These are phyloP conservation scores for Talaromyces sp. DNA, from an alignment of 2,329 filamentous ascomycete genomes.

Conservation along the genomic window DNA sequence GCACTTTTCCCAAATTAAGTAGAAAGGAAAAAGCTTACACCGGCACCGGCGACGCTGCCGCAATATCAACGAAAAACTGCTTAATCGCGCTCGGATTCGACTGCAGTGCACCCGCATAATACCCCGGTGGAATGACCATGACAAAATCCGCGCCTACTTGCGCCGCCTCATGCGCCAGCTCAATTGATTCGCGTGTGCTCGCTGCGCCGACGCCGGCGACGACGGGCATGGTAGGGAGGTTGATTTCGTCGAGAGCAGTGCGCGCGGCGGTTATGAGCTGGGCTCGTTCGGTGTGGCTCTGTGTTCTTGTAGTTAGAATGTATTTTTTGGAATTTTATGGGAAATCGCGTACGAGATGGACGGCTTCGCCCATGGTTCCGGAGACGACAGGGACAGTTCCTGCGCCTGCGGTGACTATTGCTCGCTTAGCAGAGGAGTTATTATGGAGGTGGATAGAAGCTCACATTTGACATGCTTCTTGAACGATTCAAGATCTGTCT, in stretches of 20 bases:
- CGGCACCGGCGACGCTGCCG: neutral
- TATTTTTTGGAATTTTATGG: neutral
- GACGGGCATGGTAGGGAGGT: neutral
- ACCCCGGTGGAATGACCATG: slow-evolving; percentile 2
- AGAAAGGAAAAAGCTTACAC: neutral
- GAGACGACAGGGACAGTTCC: slow-evolving; percentile 1
- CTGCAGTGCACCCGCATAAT: slow-evolving; percentile 1
- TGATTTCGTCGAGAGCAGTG: neutral
- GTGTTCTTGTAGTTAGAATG: neutral
- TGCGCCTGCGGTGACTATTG: neutral
- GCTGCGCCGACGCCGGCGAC: neutral
- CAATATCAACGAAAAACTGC: slow-evolving; percentile 1
- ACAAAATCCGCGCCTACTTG: slow-evolving; percentile 22
- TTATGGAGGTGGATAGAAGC: neutral
- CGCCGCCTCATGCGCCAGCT: neutral
- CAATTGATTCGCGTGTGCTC: slow-evolving; percentile 2
- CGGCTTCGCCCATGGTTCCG: slow-evolving; percentile 1
- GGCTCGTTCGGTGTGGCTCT: neutral
- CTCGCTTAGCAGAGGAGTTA: neutral
- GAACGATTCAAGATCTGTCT: slow-evolving; percentile 1
- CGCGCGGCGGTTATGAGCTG: neutral
- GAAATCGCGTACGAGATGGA: neutral
- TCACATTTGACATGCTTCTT: slow-evolving; percentile 2
- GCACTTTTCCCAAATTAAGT: neutral
- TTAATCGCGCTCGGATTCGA: neutral